A percentile compares a stretch with the other conserved stretches of the same genome.
Evolutionary conservation across 2,329 filamentous ascomycete species (phyloP).

Genomic region (Colletotrichum agaves): DNA sequence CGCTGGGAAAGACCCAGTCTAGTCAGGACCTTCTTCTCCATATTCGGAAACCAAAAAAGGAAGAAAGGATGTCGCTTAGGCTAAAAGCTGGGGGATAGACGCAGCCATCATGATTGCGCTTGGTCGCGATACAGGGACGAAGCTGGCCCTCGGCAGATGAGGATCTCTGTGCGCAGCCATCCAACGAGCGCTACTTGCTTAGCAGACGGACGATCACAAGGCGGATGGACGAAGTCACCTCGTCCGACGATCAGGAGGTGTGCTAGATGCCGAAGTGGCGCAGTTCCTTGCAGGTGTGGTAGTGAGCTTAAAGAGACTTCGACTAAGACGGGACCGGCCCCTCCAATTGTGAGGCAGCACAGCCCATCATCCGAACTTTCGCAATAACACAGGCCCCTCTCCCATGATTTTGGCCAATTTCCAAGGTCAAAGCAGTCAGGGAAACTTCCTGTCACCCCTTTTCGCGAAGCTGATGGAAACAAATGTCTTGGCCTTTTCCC

Average conservation of each 20-base stretch:
- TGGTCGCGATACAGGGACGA: slow-evolving; percentile 25
- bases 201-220: not conserved
- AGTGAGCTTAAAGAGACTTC: slow-evolving; percentile 38
- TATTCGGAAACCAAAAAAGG: slow-evolving; percentile 11
- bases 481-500: not conserved
- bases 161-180: slow-evolving; percentile 17
- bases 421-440: slow-evolving; percentile 24
- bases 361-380: slow-evolving; percentile 36
- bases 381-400: slow-evolving; percentile 26
- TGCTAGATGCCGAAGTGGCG: not conserved
- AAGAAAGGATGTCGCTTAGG: not conserved
- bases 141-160: slow-evolving; percentile 4
- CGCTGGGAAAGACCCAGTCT: slow-evolving; percentile 1
- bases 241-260: slow-evolving; percentile 20
- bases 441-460: slow-evolving; percentile 11
- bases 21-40: not conserved
- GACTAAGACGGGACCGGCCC: slow-evolving; percentile 23
- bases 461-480: slow-evolving; percentile 12
- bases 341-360: slow-evolving; percentile 33
- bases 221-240: slow-evolving; percentile 22
- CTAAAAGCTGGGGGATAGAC: slow-evolving; percentile 5
- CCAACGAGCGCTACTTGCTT: not conserved
- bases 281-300: slow-evolving; percentile 23
- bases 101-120: slow-evolving; percentile 9
- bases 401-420: slow-evolving; percentile 26